phyloP scores from a whole-genome alignment of 345 rosid genomes.

The Streptanthus diversifolius region DNA sequence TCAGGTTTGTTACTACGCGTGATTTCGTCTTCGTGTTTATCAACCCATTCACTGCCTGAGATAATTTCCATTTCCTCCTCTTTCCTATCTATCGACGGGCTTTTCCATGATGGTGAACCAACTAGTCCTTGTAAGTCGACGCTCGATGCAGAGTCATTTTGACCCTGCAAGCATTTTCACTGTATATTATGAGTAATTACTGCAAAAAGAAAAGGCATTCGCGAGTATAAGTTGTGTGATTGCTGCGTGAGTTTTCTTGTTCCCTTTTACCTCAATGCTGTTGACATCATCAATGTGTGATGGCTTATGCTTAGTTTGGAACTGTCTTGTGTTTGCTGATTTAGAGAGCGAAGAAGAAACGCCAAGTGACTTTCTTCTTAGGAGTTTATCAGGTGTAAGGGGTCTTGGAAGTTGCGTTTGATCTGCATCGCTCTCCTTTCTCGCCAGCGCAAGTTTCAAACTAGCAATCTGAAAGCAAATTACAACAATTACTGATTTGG shows the following conservation, averaged over 20 bases:
- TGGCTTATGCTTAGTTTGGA: constrained; percentile 37
- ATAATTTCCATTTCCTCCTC: constrained; percentile 55
- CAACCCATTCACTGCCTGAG: constrained; percentile 45
- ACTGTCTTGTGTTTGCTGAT: constrained; percentile 40
- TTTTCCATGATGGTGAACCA: constrained; percentile 52
- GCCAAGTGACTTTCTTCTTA: constrained; percentile 41
- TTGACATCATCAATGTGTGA: constrained; percentile 48
- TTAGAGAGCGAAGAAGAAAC: constrained; percentile 49
- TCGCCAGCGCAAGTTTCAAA: constrained; percentile 68
- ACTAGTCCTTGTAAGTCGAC: constrained; percentile 62
- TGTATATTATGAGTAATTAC: constrained; percentile 12
- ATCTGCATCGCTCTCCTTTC: constrained; percentile 52
- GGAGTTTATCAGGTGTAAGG: constrained; percentile 47
- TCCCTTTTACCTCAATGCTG: constrained; percentile 53
- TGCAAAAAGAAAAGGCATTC: background rate
- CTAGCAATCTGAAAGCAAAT: constrained; percentile 51
- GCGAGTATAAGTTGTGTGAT: background rate
- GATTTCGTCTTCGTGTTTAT: constrained; percentile 41
- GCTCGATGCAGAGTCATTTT: constrained; percentile 48
- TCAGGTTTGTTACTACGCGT: constrained; percentile 37
- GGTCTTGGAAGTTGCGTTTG: constrained; percentile 40
- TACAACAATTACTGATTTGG: background rate
- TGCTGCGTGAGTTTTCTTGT: background rate
- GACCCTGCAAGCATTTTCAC: constrained; percentile 37
- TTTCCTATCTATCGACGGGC: constrained; percentile 40